Evolutionary conservation across 208 protist species (phyloP).

Genomic region (Leishmania turanica): DNA sequence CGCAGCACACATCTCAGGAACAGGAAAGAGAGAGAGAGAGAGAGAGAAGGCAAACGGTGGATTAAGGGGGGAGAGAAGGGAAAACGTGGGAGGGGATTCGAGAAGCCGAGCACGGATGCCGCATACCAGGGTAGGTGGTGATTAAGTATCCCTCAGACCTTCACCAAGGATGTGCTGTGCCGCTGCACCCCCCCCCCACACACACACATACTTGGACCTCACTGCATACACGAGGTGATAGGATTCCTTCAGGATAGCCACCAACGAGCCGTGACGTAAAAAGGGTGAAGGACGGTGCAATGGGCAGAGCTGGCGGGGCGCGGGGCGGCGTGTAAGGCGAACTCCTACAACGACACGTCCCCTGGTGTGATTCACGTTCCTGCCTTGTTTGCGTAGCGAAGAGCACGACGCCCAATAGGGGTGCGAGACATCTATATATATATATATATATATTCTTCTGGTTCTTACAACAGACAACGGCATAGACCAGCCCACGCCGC

Average conservation of each 20-base stretch:
- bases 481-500: neutral
- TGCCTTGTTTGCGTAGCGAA: neutral
- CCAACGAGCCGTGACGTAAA: neutral
- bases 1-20: neutral
- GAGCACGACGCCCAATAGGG: neutral
- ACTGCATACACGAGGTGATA: neutral
- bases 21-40: slow-evolving; percentile 2
- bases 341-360: too few species aligned
- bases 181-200: neutral
- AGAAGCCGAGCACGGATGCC: neutral
- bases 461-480: neutral
- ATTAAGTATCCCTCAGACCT: neutral
- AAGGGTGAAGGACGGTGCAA: neutral
- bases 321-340: neutral
- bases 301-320: neutral
- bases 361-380: too few species aligned
- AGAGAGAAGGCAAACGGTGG: neutral
- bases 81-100: neutral
- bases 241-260: neutral
- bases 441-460: neutral
- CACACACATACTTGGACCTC: neutral
- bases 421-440: neutral
- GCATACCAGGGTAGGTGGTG: neutral
- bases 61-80: too few species aligned
- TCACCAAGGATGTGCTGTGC: neutral